phyloP scores from a whole-genome alignment of 345 rosid genomes.

The Alliaria petiolata region DNA sequence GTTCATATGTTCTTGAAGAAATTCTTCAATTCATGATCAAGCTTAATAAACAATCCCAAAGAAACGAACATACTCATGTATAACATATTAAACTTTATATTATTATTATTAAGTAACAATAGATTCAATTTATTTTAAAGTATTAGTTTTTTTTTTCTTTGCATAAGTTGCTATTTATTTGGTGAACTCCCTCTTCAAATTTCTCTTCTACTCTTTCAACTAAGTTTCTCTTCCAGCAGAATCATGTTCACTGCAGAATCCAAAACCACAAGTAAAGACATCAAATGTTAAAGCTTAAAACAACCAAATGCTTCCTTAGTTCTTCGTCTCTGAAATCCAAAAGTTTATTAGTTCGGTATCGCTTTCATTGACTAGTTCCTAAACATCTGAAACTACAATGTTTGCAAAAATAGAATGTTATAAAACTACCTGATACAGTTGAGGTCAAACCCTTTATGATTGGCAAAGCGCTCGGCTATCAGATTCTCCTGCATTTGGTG shows the following conservation, averaged over 20 bases:
- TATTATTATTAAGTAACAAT: too few relatives aligned
- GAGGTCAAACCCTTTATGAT: conserved; percentile 6
- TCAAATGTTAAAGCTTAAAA: neutral
- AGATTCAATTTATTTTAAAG: neutral
- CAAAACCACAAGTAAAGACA: neutral
- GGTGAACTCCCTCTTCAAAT: neutral
- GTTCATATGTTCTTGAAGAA: neutral
- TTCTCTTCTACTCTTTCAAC: neutral
- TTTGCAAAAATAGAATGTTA: neutral
- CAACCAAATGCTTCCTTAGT: neutral
- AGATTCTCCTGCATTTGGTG: conserved; percentile 10
- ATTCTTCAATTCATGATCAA: neutral
- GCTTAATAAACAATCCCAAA: neutral
- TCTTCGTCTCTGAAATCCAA: neutral
- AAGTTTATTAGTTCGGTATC: neutral
- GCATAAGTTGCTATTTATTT: neutral
- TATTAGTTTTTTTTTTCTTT: neutral
- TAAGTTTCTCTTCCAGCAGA: neutral
- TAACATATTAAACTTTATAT: neutral
- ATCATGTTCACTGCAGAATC: conserved; percentile 6
- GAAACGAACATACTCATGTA: too few relatives aligned
- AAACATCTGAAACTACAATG: neutral
- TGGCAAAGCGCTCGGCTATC: neutral
- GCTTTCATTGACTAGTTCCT: neutral
- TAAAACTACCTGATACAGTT: neutral